Evolutionary conservation across 1,284 basidiomycete genomes (phyloP), one percentile per base, ranked within the genome.

Genomic region (Pseudozyma hubeiensis): DNA sequence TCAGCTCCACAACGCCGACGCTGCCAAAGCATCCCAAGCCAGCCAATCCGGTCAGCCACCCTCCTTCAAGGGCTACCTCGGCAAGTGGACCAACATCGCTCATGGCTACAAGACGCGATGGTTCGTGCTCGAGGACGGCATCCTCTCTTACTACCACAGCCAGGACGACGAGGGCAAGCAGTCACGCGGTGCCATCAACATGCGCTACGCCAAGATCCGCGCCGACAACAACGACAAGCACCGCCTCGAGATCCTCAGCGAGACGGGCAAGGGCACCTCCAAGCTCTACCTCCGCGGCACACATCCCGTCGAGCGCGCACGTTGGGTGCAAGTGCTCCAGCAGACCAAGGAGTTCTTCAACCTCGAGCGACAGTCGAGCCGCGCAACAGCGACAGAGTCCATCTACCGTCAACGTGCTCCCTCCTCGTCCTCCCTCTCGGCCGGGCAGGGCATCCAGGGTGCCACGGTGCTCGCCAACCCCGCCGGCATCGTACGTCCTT

Each of bases 231-330:
- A 79, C 19, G 91, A 91, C 68, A 90, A 90, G 64, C 86, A 90
- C 19, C 90, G 93, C 16, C 94, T 97, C 81, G 93, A 95, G 82
- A 89, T 97, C 10, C 90, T 91, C 70, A 92, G 86, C 61, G 84
- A 85, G 39, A 70, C 65, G 11, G 81, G 81, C 51, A 86, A 84
- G 59, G 81, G 79, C 24, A 81, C 90, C 1, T 91, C 91, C 76
- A 93, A 92, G 83, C 93, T 94, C 89, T 97, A 92, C 82, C 88
- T 98, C 83, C 93, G 93, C 74, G 94, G 94, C 0, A 93, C 91
- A 64, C 93, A 75, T 46, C 61, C 77, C 10, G 78, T 81, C 39
- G 82, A 84, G 50, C 72, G 81, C 16, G 75, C 77, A 16, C 67
- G 80, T 10, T 84, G 82, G 82, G 77, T 84, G 6, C 81, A 82